A percentile compares a stretch with the other conserved stretches of the same genome.
Conservation (phyloP, 176 grass and related monocot genomes). For the Oryza officinalis region DNA sequence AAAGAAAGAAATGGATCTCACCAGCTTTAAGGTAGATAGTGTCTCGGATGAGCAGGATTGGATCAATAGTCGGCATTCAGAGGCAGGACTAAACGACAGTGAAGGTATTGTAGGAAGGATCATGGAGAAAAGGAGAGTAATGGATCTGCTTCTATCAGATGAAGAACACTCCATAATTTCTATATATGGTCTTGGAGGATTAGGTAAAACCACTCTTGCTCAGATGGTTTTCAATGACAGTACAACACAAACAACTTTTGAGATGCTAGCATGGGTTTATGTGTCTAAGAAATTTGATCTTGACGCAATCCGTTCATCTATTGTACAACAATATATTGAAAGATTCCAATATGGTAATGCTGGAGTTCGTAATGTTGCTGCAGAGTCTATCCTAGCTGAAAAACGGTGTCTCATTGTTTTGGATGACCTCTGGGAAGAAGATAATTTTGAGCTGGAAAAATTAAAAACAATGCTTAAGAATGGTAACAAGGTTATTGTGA, state of each 20-base stretch:
- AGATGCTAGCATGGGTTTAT: background rate
- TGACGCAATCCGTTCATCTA: background rate
- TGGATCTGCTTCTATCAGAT: background rate
- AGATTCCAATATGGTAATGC: too few species aligned
- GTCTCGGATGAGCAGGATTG: too few species aligned
- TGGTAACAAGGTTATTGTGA: background rate
- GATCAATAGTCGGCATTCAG: too few species aligned
- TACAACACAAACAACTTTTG: background rate
- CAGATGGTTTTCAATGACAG: background rate
- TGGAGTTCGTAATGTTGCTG: too few species aligned
- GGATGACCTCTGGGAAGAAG: background rate
- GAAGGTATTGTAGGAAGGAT: background rate
- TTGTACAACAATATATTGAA: background rate
- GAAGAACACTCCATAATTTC: background rate
- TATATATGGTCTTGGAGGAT: conserved; percentile 9
- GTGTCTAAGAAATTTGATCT: background rate
- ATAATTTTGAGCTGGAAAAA: background rate
- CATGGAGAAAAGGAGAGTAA: background rate
- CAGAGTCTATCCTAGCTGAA: too few species aligned
- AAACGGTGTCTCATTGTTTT: background rate
- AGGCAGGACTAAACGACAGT: too few species aligned
- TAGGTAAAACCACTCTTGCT: conserved; percentile 11
- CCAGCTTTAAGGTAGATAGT: too few species aligned
- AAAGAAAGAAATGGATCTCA: too few species aligned
- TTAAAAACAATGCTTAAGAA: background rate